Conservation (phyloP, 441 rosid species). For the Euphorbia schlechtendalii region DNA sequence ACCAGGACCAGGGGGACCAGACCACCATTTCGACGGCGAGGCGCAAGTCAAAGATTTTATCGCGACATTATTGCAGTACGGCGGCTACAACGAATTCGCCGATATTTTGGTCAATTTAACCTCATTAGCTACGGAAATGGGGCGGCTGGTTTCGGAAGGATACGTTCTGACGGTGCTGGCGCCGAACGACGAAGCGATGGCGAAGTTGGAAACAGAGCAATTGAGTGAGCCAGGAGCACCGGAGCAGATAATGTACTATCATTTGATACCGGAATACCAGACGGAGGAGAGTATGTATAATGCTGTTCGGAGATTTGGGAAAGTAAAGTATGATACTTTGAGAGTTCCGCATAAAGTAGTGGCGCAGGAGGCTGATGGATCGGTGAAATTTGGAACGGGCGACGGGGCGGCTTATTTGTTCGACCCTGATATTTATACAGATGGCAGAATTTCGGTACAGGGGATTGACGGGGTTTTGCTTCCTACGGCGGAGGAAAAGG, state of each 20-base stretch:
- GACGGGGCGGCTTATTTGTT: constrained; percentile 73
- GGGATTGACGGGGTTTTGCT: constrained; percentile 90
- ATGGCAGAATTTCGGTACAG: constrained; percentile 93
- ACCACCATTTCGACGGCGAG: constrained; percentile 68
- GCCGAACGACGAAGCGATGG: constrained; percentile 91
- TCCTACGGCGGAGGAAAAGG: constrained; percentile 48
- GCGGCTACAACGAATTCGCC: constrained; percentile 94
- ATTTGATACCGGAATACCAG: constrained; percentile 92
- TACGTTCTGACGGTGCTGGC: constrained; percentile 77
- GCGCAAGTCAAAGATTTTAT: constrained; percentile 80
- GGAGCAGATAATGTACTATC: constrained; percentile 85
- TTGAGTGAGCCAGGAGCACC: constrained; percentile 55
- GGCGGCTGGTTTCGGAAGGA: constrained; percentile 76
- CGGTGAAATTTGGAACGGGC: constrained; percentile 77
- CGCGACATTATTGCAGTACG: constrained; percentile 70
- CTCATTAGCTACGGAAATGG: constrained; percentile 86
- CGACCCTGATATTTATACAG: constrained; percentile 90
- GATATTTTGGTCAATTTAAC: constrained; percentile 83
- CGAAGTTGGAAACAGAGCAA: constrained; percentile 76
- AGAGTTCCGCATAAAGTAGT: constrained; percentile 77
- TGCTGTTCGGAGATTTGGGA: constrained; percentile 78
- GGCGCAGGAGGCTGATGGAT: constrained; percentile 92
- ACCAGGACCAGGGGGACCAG: constrained; percentile 87
- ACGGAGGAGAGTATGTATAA: constrained; percentile 99
- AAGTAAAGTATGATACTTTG: constrained; percentile 68